Conservation (phyloP, 2,329 filamentous ascomycete species). For the Neopestalotiopsis sp. region DNA sequence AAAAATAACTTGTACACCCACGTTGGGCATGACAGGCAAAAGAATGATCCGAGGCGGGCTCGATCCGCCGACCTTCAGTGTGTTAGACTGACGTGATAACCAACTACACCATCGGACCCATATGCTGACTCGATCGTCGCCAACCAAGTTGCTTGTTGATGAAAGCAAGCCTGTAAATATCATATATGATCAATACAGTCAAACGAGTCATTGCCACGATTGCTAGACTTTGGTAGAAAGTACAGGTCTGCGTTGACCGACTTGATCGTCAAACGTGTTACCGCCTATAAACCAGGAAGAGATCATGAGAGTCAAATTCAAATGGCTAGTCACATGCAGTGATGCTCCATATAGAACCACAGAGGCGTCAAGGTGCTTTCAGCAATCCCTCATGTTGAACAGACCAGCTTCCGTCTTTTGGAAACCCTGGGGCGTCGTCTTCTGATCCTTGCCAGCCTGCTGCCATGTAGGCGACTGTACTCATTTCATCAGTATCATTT, state of each 20-base stretch:
- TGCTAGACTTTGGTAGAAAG: no score
- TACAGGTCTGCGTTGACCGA: no score
- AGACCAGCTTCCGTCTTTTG: conserved; percentile 39
- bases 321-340: no score
- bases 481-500: not conserved
- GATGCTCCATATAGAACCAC: no score
- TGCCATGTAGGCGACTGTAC: conserved; percentile 42
- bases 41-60: conserved; percentile 16
- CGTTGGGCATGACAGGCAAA: not conserved
- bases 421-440: conserved; percentile 41
- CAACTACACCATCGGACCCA: conserved; percentile 18
- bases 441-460: conserved; percentile 37
- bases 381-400: conserved; percentile 41
- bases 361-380: conserved; percentile 29
- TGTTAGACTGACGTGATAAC: conserved; percentile 19
- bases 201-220: not conserved
- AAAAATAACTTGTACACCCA: not conserved
- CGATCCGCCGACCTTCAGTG: conserved; percentile 18
- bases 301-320: no score
- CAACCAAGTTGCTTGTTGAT: not conserved
- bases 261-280: no score
- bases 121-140: conserved; percentile 9
- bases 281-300: no score
- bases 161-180: not conserved
- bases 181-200: not conserved